Evolutionary conservation across 495 filamentous ascomycete species (phyloP).

Genomic region (Podospora bellae-mahoneyi): DNA sequence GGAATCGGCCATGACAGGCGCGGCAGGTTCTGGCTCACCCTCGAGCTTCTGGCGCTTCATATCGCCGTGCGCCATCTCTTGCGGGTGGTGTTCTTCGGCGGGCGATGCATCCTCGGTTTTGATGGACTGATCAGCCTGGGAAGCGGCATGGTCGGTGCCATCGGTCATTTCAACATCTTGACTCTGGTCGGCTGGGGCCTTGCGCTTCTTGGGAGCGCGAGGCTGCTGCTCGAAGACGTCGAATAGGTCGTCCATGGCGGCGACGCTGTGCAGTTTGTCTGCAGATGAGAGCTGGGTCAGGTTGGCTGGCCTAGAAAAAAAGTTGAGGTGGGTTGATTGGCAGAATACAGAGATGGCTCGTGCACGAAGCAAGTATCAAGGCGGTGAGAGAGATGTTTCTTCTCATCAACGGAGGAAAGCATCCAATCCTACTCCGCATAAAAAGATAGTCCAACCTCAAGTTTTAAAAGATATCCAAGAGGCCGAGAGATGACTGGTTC

Average conservation of each 20-base stretch:
- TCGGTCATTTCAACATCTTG: constrained; percentile 57
- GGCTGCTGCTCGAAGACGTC: constrained; percentile 75
- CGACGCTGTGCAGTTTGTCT: constrained; percentile 3
- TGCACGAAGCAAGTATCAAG: not conserved
- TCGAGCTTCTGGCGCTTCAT: constrained; percentile 74
- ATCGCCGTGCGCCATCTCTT: constrained; percentile 31
- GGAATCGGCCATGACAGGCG: constrained; percentile 83
- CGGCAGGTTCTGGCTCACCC: constrained; percentile 52
- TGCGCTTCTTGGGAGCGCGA: constrained; percentile 60
- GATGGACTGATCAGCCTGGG: constrained; percentile 14
- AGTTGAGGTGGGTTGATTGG: constrained; percentile 1
- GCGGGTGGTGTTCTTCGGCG: constrained; percentile 26
- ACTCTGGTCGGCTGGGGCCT: constrained; percentile 53
- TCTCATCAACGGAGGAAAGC: no score
- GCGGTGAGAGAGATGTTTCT: not conserved
- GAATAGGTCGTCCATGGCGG: constrained; percentile 74
- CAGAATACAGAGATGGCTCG: not conserved
- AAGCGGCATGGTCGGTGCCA: constrained; percentile 17
- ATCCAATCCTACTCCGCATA: no score
- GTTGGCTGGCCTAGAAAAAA: constrained; percentile 2
- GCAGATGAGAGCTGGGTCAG: not conserved
- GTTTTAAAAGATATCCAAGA: no score
- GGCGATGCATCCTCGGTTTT: constrained; percentile 16
- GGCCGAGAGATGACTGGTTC: no score
- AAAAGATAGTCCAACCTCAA: no score